These are phyloP conservation scores for Aegilops sharonensis DNA, from an alignment of 176 grass and related monocot species.

Conservation along the genomic window DNA sequence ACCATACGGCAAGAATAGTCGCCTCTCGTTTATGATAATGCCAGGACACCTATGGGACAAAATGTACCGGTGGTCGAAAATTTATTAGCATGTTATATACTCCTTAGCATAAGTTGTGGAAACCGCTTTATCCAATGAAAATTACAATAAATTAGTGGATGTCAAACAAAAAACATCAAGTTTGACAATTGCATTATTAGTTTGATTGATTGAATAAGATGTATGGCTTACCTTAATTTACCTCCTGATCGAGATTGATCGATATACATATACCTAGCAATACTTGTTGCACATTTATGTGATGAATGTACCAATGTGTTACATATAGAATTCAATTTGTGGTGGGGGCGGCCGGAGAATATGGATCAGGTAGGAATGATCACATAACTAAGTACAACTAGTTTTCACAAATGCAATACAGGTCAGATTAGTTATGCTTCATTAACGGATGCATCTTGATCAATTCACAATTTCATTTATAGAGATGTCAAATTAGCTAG, in stretches of 20 bases:
- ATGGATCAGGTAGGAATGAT: background rate
- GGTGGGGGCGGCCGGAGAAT: too few relatives aligned
- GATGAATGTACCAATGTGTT: background rate
- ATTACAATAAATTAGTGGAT: background rate
- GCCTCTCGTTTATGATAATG: slow-evolving; percentile 34
- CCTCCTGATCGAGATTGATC: background rate
- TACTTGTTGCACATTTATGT: background rate
- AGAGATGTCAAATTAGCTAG: background rate
- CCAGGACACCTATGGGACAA: slow-evolving; percentile 18
- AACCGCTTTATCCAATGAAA: background rate
- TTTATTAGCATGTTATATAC: slow-evolving; percentile 12
- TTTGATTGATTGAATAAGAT: slow-evolving; percentile 24
- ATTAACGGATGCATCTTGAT: background rate
- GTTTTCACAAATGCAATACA: background rate
- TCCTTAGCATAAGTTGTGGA: slow-evolving; percentile 1
- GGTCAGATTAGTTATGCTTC: background rate
- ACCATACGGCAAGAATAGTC: slow-evolving; percentile 66
- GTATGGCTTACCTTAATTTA: slow-evolving; percentile 21
- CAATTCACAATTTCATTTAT: background rate
- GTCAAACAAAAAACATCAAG: background rate
- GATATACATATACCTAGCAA: background rate
- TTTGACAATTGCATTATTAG: slow-evolving; percentile 23
- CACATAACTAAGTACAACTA: background rate
- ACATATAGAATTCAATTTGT: background rate
- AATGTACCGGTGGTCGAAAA: slow-evolving; percentile 27